Base-by-base conservation (phyloP, 495 filamentous ascomycete species). In the Bombardia bombarda region DNA sequence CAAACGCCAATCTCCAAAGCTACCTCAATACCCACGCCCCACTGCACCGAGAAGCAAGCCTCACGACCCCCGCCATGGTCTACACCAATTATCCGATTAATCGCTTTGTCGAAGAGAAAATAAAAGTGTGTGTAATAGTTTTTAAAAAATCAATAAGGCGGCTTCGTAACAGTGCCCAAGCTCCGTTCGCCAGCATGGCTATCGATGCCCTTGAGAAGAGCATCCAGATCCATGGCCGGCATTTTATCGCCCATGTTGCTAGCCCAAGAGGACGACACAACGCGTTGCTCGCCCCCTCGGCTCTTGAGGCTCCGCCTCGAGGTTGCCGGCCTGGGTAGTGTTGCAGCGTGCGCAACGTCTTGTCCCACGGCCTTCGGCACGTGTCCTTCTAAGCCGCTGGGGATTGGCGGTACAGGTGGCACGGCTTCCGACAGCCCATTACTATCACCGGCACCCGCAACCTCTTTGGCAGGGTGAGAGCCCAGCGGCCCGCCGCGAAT, bases 121-220 rank as follows among this genome's bases (percentile, higher is more conserved):
- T n/a, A n/a, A n/a, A n/a, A n/a, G n/a, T n/a, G n/a, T n/a, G n/a
- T n/a, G n/a, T n/a, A n/a, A n/a, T n/a, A n/a, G n/a, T n/a, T n/a
- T n/a, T n/a, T n/a, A n/a, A n/a, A n/a, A n/a, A n/a, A 21, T 60
- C 32, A 73, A 47, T 71, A 72, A 43, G 69, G 69, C 21, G 69
- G 69, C 43, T 52, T 65, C 23, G 61, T 67, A 22, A 66, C 51
- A 33, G 63, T 61, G 32, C 59, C 62, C 16, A 72, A 33, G 13
- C 62, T 66, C 25, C 51, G 58, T 46, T 69, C 63, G 24, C 60
- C 57, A 1, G 57, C 58, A 20, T 63, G 62, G 47, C 65, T 66
- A 49, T 73, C 66, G 51, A 73, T 72, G 7, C 67, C 67, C 43
- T 54, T 68, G 13, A 73, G 50, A 46, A 73, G 47, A 20, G 68